Evolutionary conservation across 495 filamentous ascomycete genomes (phyloP), one percentile per base, ranked within the genome.

Genomic region (Penicillium nucicola): DNA sequence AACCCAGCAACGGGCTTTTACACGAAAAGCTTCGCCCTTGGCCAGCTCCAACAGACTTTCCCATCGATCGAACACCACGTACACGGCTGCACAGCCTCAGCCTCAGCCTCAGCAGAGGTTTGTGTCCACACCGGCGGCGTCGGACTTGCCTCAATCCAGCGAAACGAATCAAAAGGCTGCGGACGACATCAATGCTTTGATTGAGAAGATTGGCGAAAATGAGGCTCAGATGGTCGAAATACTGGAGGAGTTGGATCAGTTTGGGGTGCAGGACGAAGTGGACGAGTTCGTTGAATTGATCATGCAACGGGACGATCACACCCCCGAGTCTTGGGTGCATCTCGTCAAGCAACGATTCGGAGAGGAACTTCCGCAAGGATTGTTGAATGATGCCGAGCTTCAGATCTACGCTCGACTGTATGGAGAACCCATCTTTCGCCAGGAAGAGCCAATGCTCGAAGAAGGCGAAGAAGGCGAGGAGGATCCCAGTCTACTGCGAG

Each of bases 341-440:
- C 67, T 79, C 39, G 84, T 91, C 17, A 78, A 86, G 56, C 82
- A 87, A 54, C 74, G 78, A 10, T 95, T 89, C 65, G 88, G 92
- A 35, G 82, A 93, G 55, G 82, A 75, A 1, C 68, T 97, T 9
- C 93, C 93, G 0, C 77, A 84, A n/a, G 84, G 79, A 13, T 79
- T 86, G 48, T 64, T 98, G 37, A 78, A 80, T 13, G 74, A 77
- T 4, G 76, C 84, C 23, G 92, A 95, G 62, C 84, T 87, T 38
- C 68, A 70, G 34, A 60, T 96, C 2, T 97, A 96, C 61, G 83
- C 85, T 48, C 78, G 89, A 49, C 69, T 96, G 9, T 97, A 91
- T 68, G 93, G 92, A 1, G 71, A 74, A 25, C 71, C 77, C 71
- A 53, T 90, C 78, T 19, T 63, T 77, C 54, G 18, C 2, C 36